phyloP scores from a whole-genome alignment of 805 yeast genomes.

The Lachancea fermentati region DNA sequence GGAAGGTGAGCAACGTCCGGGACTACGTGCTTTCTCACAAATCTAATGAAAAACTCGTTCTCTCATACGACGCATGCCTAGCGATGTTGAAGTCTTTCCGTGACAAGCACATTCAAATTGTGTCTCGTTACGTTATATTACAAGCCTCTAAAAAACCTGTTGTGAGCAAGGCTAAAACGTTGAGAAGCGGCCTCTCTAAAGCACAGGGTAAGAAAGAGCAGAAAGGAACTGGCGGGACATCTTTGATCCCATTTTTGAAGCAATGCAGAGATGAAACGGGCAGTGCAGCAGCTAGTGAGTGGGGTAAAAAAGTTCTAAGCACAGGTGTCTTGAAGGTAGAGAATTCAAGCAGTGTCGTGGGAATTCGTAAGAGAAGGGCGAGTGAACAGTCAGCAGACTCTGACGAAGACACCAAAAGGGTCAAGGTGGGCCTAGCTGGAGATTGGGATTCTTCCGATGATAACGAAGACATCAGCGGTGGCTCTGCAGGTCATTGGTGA shows the following conservation, averaged over 20 bases:
- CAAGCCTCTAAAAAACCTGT: slow-evolving; percentile 59
- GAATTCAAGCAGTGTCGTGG: slow-evolving; percentile 15
- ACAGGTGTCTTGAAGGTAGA: slow-evolving; percentile 39
- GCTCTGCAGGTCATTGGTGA: slow-evolving; percentile 32
- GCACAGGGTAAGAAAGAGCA: slow-evolving; percentile 47
- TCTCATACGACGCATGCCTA: slow-evolving; percentile 81
- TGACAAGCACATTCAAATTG: slow-evolving; percentile 90
- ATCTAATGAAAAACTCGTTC: slow-evolving; percentile 48
- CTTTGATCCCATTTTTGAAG: slow-evolving; percentile 82
- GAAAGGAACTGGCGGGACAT: slow-evolving; percentile 93
- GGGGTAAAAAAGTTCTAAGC: slow-evolving; percentile 75
- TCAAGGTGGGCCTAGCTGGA: slow-evolving; percentile 32
- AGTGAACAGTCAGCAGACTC: slow-evolving; percentile 7
- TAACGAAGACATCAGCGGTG: slow-evolving; percentile 17
- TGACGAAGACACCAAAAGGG: slow-evolving; percentile 17
- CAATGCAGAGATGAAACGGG: slow-evolving; percentile 97
- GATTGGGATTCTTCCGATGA: slow-evolving; percentile 26
- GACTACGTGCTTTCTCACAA: slow-evolving; percentile 51
- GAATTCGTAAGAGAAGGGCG: slow-evolving; percentile 13
- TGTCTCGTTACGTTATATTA: slow-evolving; percentile 75
- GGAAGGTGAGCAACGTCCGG: slow-evolving; percentile 52
- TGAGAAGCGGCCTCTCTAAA: slow-evolving; percentile 57
- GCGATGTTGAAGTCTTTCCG: slow-evolving; percentile 85
- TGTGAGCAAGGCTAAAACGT: slow-evolving; percentile 51
- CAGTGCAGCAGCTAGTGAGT: slow-evolving; percentile 83